phyloP scores from a whole-genome alignment of 1,284 basidiomycete species.

The Termitomyces sp. region DNA sequence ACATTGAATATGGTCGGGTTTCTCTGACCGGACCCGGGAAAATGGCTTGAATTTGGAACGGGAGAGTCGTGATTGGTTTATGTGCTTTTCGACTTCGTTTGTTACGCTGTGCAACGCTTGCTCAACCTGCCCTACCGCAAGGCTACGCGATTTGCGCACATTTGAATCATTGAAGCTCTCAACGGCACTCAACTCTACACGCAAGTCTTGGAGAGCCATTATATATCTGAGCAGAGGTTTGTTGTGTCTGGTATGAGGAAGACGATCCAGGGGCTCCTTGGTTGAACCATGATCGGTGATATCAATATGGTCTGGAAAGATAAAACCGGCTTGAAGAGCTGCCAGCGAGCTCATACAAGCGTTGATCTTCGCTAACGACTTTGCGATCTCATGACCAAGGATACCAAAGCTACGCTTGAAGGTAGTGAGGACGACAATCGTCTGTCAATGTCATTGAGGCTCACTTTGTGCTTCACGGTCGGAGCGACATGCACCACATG shows the following conservation, averaged over 20 bases:
- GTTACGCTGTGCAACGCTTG: background rate
- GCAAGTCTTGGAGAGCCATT: background rate
- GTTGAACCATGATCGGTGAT: background rate
- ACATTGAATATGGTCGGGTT: background rate
- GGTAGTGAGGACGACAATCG: background rate
- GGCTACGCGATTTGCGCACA: slow-evolving; percentile 3
- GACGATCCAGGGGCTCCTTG: background rate
- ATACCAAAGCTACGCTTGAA: background rate
- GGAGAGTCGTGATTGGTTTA: background rate
- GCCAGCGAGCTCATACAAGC: background rate
- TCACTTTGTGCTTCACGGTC: slow-evolving; percentile 2
- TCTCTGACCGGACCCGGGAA: background rate
- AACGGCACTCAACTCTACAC: background rate
- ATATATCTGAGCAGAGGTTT: background rate
- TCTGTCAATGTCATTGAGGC: background rate
- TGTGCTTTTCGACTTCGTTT: background rate
- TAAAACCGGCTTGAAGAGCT: background rate
- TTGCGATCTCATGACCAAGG: background rate
- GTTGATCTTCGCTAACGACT: slow-evolving; percentile 1
- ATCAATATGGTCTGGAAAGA: slow-evolving; percentile 3
- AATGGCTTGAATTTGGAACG: background rate
- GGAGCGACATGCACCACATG: background rate
- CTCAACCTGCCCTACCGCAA: background rate
- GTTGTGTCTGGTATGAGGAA: slow-evolving; percentile 4
- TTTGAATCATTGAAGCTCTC: background rate